Conservation (phyloP, 2,329 filamentous ascomycete genomes). For the Aspergillus vadensis region DNA sequence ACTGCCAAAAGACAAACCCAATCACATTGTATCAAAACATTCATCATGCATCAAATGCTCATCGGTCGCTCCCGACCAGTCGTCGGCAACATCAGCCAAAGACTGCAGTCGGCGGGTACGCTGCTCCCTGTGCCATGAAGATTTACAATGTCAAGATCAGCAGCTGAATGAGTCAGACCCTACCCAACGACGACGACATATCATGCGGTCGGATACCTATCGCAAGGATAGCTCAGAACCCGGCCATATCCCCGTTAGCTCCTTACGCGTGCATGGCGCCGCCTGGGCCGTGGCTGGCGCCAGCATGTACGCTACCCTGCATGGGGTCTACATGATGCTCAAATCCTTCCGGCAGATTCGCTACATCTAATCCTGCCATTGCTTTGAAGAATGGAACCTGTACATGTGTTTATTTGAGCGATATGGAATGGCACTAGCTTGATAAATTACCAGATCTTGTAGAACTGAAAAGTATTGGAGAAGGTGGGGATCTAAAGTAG, state of each 20-base stretch:
- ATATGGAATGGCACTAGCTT: no score
- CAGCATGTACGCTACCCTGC: constrained; percentile 24
- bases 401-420: no score
- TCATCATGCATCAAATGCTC: constrained; percentile 12
- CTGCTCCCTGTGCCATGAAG: neutral
- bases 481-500: no score
- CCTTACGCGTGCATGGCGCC: constrained; percentile 24
- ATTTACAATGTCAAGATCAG: neutral
- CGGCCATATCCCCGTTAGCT: constrained; percentile 15
- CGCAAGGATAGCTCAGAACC: neutral
- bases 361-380: constrained; percentile 17
- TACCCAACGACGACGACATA: neutral
- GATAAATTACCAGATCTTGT: no score
- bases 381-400: no score
- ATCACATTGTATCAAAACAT: no score
- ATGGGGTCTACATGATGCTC: constrained; percentile 23
- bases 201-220: constrained; percentile 7
- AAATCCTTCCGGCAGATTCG: constrained; percentile 23
- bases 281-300: constrained; percentile 26
- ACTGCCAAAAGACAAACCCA: neutral
- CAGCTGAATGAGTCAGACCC: neutral
- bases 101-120: constrained; percentile 4
- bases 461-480: no score
- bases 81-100: constrained; percentile 1
- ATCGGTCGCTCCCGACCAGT: constrained; percentile 10